A percentile compares a stretch with the other conserved stretches of the same genome.
phyloP scores from a whole-genome alignment of 257 asterid genomes.

The Eustoma russellianum region DNA sequence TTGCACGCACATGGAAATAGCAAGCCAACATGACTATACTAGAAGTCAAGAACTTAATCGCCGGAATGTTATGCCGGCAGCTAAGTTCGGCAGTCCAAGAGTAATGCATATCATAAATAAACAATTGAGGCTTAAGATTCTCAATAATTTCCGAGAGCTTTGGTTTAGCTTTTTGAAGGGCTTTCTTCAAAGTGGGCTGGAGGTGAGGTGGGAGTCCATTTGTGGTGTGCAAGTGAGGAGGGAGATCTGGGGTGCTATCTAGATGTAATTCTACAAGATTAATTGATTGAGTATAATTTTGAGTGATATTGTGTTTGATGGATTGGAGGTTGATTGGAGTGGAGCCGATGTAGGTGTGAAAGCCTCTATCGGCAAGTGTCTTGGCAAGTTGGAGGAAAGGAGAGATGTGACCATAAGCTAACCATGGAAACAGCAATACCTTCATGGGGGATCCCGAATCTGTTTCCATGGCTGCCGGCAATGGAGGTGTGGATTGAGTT shows the following conservation, averaged over 20 bases:
- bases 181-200: constrained; percentile 22
- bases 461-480: constrained; percentile 13
- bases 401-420: constrained; percentile 50
- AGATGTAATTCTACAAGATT: constrained; percentile 32
- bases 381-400: constrained; percentile 48
- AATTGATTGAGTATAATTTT: constrained; percentile 11
- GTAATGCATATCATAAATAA: constrained; percentile 26
- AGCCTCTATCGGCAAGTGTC: constrained; percentile 23
- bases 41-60: constrained; percentile 19
- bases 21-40: constrained; percentile 25
- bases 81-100: constrained; percentile 32
- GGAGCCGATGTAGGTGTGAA: constrained; percentile 24
- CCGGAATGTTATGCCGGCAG: constrained; percentile 13
- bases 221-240: constrained; percentile 40
- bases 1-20: constrained; percentile 6
- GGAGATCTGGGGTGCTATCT: constrained; percentile 28
- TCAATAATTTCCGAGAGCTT: constrained; percentile 15
- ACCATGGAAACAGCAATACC: constrained; percentile 43
- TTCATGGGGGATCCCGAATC: constrained; percentile 5
- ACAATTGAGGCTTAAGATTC: constrained; percentile 27
- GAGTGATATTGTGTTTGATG: constrained; percentile 22
- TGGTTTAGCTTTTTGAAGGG: constrained; percentile 26
- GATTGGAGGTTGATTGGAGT: constrained; percentile 34
- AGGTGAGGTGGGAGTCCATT: constrained; percentile 51
- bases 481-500: no score